Evolutionary conservation across 495 filamentous ascomycete species (phyloP).

Genomic region (Penicillium mononematosum): DNA sequence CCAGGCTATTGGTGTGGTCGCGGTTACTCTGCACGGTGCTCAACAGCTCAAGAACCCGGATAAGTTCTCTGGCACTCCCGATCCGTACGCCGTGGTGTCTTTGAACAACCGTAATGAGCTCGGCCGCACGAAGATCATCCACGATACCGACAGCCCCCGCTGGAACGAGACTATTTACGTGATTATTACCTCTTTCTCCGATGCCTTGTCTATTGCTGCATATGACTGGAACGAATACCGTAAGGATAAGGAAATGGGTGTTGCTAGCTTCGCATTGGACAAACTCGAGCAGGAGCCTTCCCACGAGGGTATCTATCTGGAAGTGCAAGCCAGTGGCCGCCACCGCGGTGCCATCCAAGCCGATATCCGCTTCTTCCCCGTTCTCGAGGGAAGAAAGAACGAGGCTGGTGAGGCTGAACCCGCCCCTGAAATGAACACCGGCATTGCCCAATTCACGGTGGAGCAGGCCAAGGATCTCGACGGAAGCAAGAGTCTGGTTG

Average conservation of each 20-base stretch:
- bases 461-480: slow-evolving; percentile 97
- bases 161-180: slow-evolving; percentile 98
- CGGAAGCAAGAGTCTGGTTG: slow-evolving; percentile 81
- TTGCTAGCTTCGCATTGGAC: slow-evolving; percentile 79
- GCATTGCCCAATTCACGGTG: slow-evolving; percentile 87
- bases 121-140: slow-evolving; percentile 82
- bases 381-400: slow-evolving; percentile 68
- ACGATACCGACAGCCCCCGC: slow-evolving; percentile 79
- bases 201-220: slow-evolving; percentile 75
- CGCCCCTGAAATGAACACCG: slow-evolving; percentile 83
- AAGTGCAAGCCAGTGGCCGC: slow-evolving; percentile 82
- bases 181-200: slow-evolving; percentile 85
- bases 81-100: slow-evolving; percentile 87
- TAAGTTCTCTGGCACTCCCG: slow-evolving; percentile 87
- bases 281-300: slow-evolving; percentile 70
- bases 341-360: slow-evolving; percentile 72
- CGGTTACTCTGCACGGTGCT: slow-evolving; percentile 86
- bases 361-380: slow-evolving; percentile 94
- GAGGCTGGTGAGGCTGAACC: slow-evolving; percentile 76
- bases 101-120: slow-evolving; percentile 78
- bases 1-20: slow-evolving; percentile 91
- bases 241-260: slow-evolving; percentile 94
- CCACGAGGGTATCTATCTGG: slow-evolving; percentile 80
- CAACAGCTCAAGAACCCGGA: slow-evolving; percentile 92
- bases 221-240: slow-evolving; percentile 94